Evolutionary conservation across 768 basidiomycete genomes (phyloP).

Genomic region (Termitomyces sp.): DNA sequence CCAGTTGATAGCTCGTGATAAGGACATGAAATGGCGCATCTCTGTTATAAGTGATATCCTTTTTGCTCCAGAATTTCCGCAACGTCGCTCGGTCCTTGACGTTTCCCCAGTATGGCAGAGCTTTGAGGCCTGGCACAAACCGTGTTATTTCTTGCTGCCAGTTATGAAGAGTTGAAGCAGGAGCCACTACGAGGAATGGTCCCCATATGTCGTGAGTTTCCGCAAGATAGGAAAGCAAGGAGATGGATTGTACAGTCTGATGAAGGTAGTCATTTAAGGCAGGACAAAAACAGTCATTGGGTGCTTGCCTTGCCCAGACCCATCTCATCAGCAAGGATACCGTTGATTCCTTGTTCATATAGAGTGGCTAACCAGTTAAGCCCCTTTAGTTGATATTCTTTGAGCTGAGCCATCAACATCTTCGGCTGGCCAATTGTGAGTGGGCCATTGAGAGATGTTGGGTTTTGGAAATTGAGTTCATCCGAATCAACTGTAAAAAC

Average conservation of each 20-base stretch:
- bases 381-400: constrained; percentile 98
- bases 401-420: constrained; percentile 94
- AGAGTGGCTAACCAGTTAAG: constrained; percentile 96
- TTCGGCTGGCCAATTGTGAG: constrained; percentile 87
- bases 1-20: constrained; percentile 95
- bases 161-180: constrained; percentile 95
- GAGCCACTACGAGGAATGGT: constrained; percentile 96
- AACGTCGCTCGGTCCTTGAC: constrained; percentile 93
- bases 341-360: constrained; percentile 99
- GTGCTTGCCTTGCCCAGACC: constrained; percentile 75
- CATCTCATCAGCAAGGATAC: constrained; percentile 99
- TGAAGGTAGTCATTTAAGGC: neutral
- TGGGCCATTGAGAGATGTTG: constrained; percentile 80
- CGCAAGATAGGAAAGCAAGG: constrained; percentile 90
- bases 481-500: constrained; percentile 75
- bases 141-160: constrained; percentile 99
- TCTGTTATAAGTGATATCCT: constrained; percentile 91
- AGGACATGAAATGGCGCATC: constrained; percentile 96
- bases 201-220: constrained; percentile 99
- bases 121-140: constrained; percentile 91
- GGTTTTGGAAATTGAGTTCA: constrained; percentile 99
- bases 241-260: constrained; percentile 97
- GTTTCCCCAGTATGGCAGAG: constrained; percentile 97
- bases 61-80: constrained; percentile 97
- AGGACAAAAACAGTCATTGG: neutral